These are phyloP conservation scores for Pilatotrama ljubarskyi DNA, from an alignment of 768 basidiomycete species.

Conservation along the genomic window DNA sequence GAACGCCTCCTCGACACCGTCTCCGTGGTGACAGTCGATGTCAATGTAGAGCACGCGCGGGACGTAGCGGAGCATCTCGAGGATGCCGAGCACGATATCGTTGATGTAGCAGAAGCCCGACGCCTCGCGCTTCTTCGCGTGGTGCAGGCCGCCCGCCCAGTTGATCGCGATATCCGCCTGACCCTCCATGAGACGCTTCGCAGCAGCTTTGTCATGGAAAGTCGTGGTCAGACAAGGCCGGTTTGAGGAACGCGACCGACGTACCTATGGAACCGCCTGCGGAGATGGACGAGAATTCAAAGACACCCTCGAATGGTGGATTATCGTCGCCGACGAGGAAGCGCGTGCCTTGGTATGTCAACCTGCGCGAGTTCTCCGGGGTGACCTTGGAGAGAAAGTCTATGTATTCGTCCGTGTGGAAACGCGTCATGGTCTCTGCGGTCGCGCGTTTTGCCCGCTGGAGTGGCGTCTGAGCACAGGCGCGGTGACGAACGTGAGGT, in stretches of 20 bases:
- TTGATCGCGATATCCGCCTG: conserved; percentile 85
- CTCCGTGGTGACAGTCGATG: conserved; percentile 98
- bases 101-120: conserved; percentile 99
- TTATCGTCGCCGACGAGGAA: conserved; percentile 89
- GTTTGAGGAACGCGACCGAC: conserved; percentile 27
- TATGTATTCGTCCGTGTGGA: conserved; percentile 98
- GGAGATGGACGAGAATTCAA: conserved; percentile 96
- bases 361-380: conserved; percentile 85
- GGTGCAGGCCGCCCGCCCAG: conserved; percentile 98
- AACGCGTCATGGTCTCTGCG: conserved; percentile 70
- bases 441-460: conserved; percentile 38
- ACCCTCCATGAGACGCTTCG: conserved; percentile 76
- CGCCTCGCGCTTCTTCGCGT: conserved; percentile 99
- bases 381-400: conserved; percentile 87
- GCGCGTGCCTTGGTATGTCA: conserved; percentile 81
- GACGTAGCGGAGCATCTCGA: conserved; percentile 85
- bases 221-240: not conserved
- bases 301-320: conserved; percentile 93
- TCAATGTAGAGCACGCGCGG: conserved; percentile 95
- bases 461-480: not conserved
- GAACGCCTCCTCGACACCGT: conserved; percentile 98
- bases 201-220: conserved; percentile 55
- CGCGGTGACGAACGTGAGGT: not conserved
- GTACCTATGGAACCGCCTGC: conserved; percentile 92
- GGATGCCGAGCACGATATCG: conserved; percentile 91